Evolutionary conservation across 768 basidiomycete genomes (phyloP), one percentile per base, ranked within the genome.

Genomic region (Crassisporium funariophilum): DNA sequence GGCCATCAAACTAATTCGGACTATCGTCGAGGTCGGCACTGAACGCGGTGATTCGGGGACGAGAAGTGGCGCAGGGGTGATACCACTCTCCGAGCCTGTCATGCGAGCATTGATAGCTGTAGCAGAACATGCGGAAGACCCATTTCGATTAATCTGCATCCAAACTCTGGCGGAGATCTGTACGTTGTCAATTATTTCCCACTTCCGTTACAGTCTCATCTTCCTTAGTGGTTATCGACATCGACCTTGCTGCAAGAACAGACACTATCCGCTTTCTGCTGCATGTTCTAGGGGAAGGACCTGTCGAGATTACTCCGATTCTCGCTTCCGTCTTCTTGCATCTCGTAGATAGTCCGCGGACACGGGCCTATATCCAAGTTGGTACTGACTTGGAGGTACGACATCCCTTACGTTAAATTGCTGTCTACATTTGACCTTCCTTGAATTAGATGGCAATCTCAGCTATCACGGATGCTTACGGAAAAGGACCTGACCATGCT

Each of bases 51-150:
- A 80, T 33, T 70, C 77, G 20, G 68, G 70, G 34, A 55, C 53
- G 4, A 67, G 69, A 16, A 67, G 67, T 29, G 73, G 72, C 8
- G 61, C 72, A 8, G 75, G 76, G 9, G 63, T 63, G 2, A 77
- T 87, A 4, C 84, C 83, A 10, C 63, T 93, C 40, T 85, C 88
- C 5, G 83, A 89, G 56, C 72, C 83, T 21, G 78, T 93, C 41
- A 81, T 98, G 70, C 82, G 97, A 23, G 89, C 91, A 9, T 70
- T 98, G n/a, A 82, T 98, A 31, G 91, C 95, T 7, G 82, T 97
- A 10, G 93, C 95, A 0, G 97, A 99, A 63, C 88, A 92, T 47
- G 75, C 81, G 8, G 97, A 98, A 54, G 97, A 98, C 58, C 85
- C 88, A 1, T 89, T 98, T 59, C 77, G 88, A 47, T 74, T 79